Evolutionary conservation across 306 rosid species (phyloP).

Genomic region (Vigna hirtella): DNA sequence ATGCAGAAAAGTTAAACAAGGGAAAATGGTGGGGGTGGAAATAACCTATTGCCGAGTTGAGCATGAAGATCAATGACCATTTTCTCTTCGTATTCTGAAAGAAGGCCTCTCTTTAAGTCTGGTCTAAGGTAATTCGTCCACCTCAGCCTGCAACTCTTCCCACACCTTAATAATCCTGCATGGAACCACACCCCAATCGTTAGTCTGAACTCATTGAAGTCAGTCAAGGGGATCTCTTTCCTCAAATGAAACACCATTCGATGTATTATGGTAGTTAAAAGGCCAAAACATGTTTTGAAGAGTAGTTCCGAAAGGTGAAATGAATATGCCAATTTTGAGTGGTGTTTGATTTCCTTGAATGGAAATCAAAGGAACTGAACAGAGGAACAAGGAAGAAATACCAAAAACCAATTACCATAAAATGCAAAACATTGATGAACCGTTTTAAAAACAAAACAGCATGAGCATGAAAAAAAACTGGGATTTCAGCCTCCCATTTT

Average conservation of each 20-base stretch:
- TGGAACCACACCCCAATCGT: constrained; percentile 20
- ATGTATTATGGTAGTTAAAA: not conserved
- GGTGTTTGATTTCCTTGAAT: not conserved
- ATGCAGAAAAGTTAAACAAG: constrained; percentile 35
- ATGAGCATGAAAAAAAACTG: constrained; percentile 8
- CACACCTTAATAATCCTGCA: constrained; percentile 91
- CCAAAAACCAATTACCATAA: constrained; percentile 24
- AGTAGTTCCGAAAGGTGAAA: not conserved
- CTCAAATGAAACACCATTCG: constrained; percentile 9
- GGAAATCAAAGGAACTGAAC: constrained; percentile 30
- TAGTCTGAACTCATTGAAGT: not conserved
- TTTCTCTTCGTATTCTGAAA: constrained; percentile 82
- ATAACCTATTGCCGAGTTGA: constrained; percentile 91
- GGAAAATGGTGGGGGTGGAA: not conserved
- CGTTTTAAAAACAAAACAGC: not conserved
- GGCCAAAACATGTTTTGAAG: not conserved
- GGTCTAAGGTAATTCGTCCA: constrained; percentile 95
- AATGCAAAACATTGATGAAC: constrained; percentile 13
- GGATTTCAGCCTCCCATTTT: constrained; percentile 21
- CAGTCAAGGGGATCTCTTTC: not conserved
- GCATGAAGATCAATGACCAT: constrained; percentile 95
- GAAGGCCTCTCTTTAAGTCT: constrained; percentile 92
- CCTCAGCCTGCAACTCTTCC: constrained; percentile 94
- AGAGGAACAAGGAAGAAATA: constrained; percentile 12
- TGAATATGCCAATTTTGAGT: constrained; percentile 19